Base-by-base conservation (phyloP, 371 early-diverging fungal genomes). In the Basidiobolus heterosporus region DNA sequence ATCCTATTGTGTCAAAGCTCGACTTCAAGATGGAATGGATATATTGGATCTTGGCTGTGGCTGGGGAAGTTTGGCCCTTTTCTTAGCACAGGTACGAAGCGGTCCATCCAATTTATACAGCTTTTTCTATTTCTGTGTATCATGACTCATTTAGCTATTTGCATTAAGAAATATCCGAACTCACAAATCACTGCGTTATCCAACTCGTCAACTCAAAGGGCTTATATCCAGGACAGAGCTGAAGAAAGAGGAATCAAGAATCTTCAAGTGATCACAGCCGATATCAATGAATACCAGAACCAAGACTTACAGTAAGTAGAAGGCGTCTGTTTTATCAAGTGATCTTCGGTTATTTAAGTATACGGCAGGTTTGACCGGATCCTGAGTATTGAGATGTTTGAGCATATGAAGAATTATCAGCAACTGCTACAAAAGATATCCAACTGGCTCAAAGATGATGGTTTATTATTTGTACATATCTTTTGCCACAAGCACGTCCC, bases 31-130 rank as follows among this genome's bases (percentile, higher is more conserved):
- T 51, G 78, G 78, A 14, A 53, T 60, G 64, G 11, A 46, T 1
- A 59, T 76, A 19, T 45, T 76, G 37, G 77, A 76, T 53, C 50
- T 76, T 16, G 77, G 77, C 3, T 76, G 77, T 49, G 77, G 77
- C 7, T 74, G 74, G 76, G 74, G 73, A 4, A 59, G 61, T 41
- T 48, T 70, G 40, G 53, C 60, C 7, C 59, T 75, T 14, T 72
- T 53, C 46, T 51, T 71, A 40, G 69, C 69, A 36, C 60, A 71
- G 56, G 61, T 64, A 40, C n/a, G 35, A 1, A 24, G 38, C 1
- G 13, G 39, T 13, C 14, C 14, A 20, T 35, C 16, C 9, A 36
- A 16, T n/a, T 50, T 39, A 35, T n/a, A 42, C 4, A 17, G 3
- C 3, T 19, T 5, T 19, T 21, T 19, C 19, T 2, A 14, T 6